These are phyloP conservation scores for Backusella westeae DNA, from an alignment of 192 early-diverging fungal genomes.

Conservation along the genomic window DNA sequence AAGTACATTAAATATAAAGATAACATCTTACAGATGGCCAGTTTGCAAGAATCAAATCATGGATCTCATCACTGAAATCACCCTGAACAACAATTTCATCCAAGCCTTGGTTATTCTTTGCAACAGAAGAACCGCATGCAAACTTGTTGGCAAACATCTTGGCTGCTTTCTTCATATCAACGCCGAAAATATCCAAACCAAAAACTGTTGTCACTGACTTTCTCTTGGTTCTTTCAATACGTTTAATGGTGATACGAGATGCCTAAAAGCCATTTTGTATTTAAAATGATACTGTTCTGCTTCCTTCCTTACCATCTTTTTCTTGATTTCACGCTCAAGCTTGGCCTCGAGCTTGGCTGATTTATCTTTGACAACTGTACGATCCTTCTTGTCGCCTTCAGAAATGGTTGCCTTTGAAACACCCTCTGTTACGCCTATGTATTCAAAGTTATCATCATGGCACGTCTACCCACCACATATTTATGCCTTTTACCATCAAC, in stretches of 20 bases:
- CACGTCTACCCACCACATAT: neutral
- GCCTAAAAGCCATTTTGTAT: slow-evolving; percentile 29
- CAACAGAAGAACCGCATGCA: slow-evolving; percentile 90
- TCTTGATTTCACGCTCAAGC: slow-evolving; percentile 68
- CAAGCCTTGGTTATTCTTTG: slow-evolving; percentile 87
- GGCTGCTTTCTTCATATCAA: slow-evolving; percentile 96
- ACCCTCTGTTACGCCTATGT: slow-evolving; percentile 20
- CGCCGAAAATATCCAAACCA: slow-evolving; percentile 88
- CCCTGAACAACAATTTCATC: slow-evolving; percentile 99
- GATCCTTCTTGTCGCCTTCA: slow-evolving; percentile 50
- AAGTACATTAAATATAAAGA: neutral
- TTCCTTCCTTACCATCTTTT: slow-evolving; percentile 65
- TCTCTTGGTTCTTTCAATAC: slow-evolving; percentile 88
- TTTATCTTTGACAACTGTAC: slow-evolving; percentile 44
- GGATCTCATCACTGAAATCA: slow-evolving; percentile 89
- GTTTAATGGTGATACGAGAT: slow-evolving; percentile 78
- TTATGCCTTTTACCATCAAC: slow-evolving; percentile 16
- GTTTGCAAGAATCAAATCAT: slow-evolving; percentile 75
- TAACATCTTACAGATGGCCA: slow-evolving; percentile 60
- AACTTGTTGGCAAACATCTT: slow-evolving; percentile 96
- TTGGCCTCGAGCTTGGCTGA: slow-evolving; percentile 59
- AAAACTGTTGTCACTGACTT: slow-evolving; percentile 86
- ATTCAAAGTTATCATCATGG: neutral
- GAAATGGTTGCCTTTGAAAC: slow-evolving; percentile 18
- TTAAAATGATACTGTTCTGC: too few species aligned